Conservation (phyloP, 2,329 filamentous ascomycete species). For the Trichoderma harzianum region DNA sequence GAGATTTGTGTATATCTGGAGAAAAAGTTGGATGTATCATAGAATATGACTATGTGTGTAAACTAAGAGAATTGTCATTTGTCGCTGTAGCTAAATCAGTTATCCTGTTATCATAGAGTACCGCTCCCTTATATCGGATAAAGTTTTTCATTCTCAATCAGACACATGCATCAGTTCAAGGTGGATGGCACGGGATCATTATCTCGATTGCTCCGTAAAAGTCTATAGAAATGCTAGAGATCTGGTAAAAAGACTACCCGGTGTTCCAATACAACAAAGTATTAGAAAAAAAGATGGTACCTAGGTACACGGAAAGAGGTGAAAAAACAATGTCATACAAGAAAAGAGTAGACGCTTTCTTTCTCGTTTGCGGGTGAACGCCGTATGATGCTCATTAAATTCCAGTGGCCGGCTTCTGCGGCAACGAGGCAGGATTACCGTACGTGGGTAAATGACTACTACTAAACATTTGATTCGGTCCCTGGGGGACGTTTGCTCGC, state of each 20-base stretch:
- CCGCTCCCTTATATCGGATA: not conserved
- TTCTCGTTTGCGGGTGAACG: conserved; percentile 22
- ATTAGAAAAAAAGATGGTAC: not conserved
- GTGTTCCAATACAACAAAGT: not conserved
- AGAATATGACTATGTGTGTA: not conserved
- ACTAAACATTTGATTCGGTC: conserved; percentile 45
- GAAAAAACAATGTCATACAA: conserved; percentile 1
- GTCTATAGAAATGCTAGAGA: not conserved
- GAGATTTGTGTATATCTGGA: not conserved
- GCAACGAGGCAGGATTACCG: conserved; percentile 57
- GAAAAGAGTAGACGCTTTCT: not conserved
- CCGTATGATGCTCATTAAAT: conserved; percentile 38
- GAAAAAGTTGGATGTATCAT: not conserved
- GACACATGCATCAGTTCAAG: not conserved
- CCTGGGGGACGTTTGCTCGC: conserved; percentile 44
- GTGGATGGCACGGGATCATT: not conserved
- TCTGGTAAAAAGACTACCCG: not conserved
- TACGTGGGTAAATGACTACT: conserved; percentile 53
- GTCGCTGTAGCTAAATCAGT: not conserved
- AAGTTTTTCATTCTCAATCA: not conserved
- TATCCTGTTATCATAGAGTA: not conserved
- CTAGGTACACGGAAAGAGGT: not conserved
- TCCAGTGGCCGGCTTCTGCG: conserved; percentile 55
- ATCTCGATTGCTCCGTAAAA: not conserved
- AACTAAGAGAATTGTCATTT: not conserved